Evolutionary conservation across 352 stramenopile genomes (phyloP), one percentile per base, ranked within the genome.

Genomic region (Phytophthora niederhauseri): DNA sequence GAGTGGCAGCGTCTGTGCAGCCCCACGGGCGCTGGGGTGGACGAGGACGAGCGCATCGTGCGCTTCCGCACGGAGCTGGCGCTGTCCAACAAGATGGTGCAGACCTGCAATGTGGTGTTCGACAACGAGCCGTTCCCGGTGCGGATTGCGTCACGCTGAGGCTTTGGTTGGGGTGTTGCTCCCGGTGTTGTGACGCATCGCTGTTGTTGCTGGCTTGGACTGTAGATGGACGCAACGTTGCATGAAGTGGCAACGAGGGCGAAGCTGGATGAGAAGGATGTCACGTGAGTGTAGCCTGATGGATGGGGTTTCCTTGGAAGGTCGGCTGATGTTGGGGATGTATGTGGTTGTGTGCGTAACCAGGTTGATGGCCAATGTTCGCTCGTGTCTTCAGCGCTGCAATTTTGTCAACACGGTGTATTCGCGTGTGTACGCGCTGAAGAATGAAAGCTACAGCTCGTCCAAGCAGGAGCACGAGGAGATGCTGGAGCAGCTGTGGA

Each of bases 331-430:
- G 46, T 26, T 26, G 24, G 24, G 24, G 24, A 26, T 26, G 8
- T n/a, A 24, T 5, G 34, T 41, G 31, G 31, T 11, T 36, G 31
- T 36, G 31, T 36, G 26, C 6, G 59, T 64, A 8, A 0, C 8
- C 53, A 96, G 86, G 8, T 74, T 92, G 28, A 85, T 94, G 62
- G 50, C 64, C 22, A 94, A 91, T 63, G 58, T 96, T 3, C 81
- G 82, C 17, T 77, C 75, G 17, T 95, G 85, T 61, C 76, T 96
- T 2, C 70, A 85, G 36, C 82, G 76, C 36, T 91, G 82, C 73
- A 87, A 86, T 65, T 92, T 85, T 76, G 85, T 91, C 6, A 96
- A 96, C 66, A 79, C 76, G 31, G 82, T 94, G 20, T 96, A 90
- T 28, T 70, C 75, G 0, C 76, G 76, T 6, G 61, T 81, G 36